Conservation (phyloP, 345 rosid species). For the Rhodomyrtus tomentosa region DNA sequence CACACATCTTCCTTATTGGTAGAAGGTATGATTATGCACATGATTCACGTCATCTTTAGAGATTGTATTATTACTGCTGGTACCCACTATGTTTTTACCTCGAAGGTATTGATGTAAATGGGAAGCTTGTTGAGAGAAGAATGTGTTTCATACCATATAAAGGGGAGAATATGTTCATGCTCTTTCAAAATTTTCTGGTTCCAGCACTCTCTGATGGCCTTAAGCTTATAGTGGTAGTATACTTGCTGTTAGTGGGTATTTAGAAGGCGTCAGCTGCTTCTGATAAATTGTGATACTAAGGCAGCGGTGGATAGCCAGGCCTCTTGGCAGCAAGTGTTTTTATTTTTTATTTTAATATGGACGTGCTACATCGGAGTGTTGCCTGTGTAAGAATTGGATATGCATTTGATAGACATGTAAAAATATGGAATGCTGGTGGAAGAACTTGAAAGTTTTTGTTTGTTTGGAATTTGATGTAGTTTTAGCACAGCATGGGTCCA, state of each 20-base stretch:
- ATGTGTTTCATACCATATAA: not conserved
- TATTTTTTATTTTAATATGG: not conserved
- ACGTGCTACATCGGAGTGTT: not conserved
- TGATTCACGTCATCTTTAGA: not conserved
- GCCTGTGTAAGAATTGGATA: not conserved
- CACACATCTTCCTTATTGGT: constrained; percentile 73
- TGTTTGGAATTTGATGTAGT: not conserved
- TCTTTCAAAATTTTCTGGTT: not conserved
- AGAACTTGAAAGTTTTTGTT: not conserved
- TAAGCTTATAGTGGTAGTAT: not conserved
- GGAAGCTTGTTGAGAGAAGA: not conserved
- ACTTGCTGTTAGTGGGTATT: not conserved
- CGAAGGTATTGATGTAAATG: not conserved
- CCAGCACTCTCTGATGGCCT: not conserved
- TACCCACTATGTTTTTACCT: not conserved
- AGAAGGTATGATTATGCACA: constrained; percentile 49
- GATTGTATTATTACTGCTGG: not conserved
- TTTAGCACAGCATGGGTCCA: not conserved
- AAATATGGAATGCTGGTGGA: not conserved
- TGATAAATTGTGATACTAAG: not conserved
- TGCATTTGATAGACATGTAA: not conserved
- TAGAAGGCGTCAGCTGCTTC: not conserved
- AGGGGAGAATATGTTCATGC: not conserved
- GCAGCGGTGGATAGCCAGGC: not conserved
- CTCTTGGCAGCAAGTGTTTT: not conserved